phyloP scores from a whole-genome alignment of 2,329 filamentous ascomycete species.

The Colletotrichum tropicale region DNA sequence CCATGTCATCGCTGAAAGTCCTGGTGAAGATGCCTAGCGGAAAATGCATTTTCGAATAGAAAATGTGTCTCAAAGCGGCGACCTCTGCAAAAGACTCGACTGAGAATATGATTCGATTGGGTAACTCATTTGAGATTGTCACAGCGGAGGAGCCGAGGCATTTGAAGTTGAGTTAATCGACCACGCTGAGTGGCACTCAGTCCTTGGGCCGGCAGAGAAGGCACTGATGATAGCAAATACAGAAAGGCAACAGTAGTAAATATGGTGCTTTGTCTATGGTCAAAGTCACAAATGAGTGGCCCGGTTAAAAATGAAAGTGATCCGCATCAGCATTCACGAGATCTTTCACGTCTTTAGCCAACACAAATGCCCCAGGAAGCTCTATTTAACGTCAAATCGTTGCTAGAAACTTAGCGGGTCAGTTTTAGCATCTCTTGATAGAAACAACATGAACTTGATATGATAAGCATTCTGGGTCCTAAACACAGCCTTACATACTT shows the following conservation, averaged over 20 bases:
- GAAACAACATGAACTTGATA: background rate
- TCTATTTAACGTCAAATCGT: background rate
- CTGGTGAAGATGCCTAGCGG: background rate
- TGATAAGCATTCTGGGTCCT: background rate
- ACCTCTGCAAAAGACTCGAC: background rate
- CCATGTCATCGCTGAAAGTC: background rate
- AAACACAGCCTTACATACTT: background rate
- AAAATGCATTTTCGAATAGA: background rate
- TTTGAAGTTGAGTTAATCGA: background rate
- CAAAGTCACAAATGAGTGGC: background rate
- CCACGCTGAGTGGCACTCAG: background rate
- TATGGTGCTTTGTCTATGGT: background rate
- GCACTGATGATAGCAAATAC: background rate
- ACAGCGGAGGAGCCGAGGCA: background rate
- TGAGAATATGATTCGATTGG: background rate
- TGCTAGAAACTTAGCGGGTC: background rate
- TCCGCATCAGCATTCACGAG: background rate
- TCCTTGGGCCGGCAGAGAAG: background rate
- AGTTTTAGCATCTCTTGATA: background rate
- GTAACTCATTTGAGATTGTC: background rate
- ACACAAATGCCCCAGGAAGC: background rate
- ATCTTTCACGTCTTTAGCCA: background rate
- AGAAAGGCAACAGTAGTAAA: background rate
- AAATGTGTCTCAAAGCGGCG: background rate
- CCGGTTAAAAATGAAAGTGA: accelerated